Evolutionary conservation across 129 eudicot species (phyloP).

Genomic region (Erigeron canadensis): DNA sequence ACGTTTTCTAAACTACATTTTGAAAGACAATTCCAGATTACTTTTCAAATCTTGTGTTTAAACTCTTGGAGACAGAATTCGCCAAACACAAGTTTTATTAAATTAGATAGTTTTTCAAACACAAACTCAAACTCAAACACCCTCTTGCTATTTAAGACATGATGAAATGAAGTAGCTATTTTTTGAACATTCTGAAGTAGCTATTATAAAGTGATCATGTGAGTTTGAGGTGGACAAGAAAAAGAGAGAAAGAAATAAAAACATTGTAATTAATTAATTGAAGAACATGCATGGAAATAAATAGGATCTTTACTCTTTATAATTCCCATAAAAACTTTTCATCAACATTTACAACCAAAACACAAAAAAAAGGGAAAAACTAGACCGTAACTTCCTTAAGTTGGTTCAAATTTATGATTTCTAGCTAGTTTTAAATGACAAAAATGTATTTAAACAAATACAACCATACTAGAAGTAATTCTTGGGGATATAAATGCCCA

Average conservation of each 20-base stretch:
- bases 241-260: background rate
- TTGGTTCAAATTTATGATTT: too few relatives aligned
- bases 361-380: background rate
- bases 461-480: too few relatives aligned
- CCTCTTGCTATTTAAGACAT: background rate
- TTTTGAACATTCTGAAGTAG: background rate
- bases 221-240: slow-evolving; percentile 8
- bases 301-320: slow-evolving; percentile 6
- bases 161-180: too few relatives aligned
- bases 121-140: background rate
- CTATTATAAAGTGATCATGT: background rate
- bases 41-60: too few relatives aligned
- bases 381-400: background rate
- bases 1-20: too few relatives aligned
- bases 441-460: too few relatives aligned
- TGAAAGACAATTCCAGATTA: too few relatives aligned
- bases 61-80: too few relatives aligned
- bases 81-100: too few relatives aligned
- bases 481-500: too few relatives aligned
- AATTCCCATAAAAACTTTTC: slow-evolving; percentile 10
- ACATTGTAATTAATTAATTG: background rate
- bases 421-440: too few relatives aligned
- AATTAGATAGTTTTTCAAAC: background rate
- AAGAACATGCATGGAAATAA: slow-evolving; percentile 23
- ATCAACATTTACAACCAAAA: slow-evolving; percentile 4